These are phyloP conservation scores for Neospora caninum DNA, from an alignment of 169 alveolate species.

Conservation along the genomic window DNA sequence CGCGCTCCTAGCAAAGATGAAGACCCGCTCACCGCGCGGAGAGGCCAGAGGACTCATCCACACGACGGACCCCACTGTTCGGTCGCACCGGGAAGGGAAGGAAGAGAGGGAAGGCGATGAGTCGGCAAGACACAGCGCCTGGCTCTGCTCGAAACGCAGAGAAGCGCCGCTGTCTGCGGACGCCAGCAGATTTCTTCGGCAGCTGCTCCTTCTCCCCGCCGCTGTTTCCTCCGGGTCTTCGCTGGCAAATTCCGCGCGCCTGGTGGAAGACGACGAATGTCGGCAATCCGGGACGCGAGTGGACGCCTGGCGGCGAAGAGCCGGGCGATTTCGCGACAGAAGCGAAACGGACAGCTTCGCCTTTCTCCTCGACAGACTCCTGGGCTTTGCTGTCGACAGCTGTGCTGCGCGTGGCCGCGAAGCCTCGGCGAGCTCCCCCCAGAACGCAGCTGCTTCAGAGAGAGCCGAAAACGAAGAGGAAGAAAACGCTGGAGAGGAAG, in stretches of 20 bases:
- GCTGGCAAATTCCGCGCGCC: background rate
- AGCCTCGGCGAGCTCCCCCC: background rate
- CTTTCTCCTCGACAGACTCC: background rate
- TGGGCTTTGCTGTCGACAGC: background rate
- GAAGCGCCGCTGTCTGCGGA: no score
- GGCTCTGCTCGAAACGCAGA: no score
- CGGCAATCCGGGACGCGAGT: background rate
- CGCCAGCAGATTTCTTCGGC: background rate
- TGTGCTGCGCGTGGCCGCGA: background rate
- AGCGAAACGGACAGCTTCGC: background rate
- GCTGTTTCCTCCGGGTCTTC: background rate
- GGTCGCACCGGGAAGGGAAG: no score
- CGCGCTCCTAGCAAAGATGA: no score
- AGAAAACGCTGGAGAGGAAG: background rate
- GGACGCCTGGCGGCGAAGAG: background rate
- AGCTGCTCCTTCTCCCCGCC: background rate
- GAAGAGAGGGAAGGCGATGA: no score
- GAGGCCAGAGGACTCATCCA: no score
- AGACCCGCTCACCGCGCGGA: no score
- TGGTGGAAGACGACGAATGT: background rate
- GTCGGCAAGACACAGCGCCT: no score
- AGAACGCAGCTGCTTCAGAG: no score
- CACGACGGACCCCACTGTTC: no score
- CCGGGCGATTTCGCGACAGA: background rate
- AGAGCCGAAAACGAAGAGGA: background rate